phyloP scores from a whole-genome alignment of 2,329 filamentous ascomycete genomes.

The Cytospora piceicola region DNA sequence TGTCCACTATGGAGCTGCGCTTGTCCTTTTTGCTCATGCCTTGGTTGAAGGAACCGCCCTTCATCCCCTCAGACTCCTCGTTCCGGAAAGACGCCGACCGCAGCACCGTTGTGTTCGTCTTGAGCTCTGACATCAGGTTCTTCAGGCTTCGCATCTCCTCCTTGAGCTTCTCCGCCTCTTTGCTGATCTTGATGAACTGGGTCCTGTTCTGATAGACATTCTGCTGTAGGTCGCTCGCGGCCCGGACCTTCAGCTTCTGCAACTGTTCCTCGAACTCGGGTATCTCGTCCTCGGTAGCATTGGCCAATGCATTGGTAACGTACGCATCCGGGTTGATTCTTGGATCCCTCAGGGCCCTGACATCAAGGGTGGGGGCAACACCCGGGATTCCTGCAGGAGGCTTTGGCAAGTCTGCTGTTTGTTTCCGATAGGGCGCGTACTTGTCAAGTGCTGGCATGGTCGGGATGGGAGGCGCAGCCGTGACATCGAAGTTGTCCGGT shows the following conservation, averaged over 20 bases:
- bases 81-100: slow-evolving; percentile 60
- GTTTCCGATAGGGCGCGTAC: slow-evolving; percentile 54
- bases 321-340: slow-evolving; percentile 59
- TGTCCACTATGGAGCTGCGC: slow-evolving; percentile 81
- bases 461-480: slow-evolving; percentile 71
- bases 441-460: slow-evolving; percentile 62
- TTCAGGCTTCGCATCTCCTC: slow-evolving; percentile 90
- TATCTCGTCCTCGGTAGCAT: slow-evolving; percentile 87
- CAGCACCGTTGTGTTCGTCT: slow-evolving; percentile 71
- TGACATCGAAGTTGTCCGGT: slow-evolving; percentile 69
- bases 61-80: slow-evolving; percentile 51
- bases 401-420: slow-evolving; percentile 19
- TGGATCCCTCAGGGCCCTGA: slow-evolving; percentile 78
- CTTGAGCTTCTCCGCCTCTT: slow-evolving; percentile 97
- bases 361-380: slow-evolving; percentile 70
- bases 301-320: slow-evolving; percentile 72
- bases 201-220: slow-evolving; percentile 97
- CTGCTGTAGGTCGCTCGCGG: slow-evolving; percentile 84
- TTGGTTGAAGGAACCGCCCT: slow-evolving; percentile 53
- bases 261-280: slow-evolving; percentile 77
- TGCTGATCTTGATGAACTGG: slow-evolving; percentile 99
- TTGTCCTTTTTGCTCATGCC: slow-evolving; percentile 74
- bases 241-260: slow-evolving; percentile 75
- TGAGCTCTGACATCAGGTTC: slow-evolving; percentile 91
- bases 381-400: slow-evolving; percentile 47